Percentiles rank a stretch among this genome's conserved stretches.
Evolutionary conservation across 805 yeast species (phyloP).

Genomic region (Diddensiella santjacobensis): DNA sequence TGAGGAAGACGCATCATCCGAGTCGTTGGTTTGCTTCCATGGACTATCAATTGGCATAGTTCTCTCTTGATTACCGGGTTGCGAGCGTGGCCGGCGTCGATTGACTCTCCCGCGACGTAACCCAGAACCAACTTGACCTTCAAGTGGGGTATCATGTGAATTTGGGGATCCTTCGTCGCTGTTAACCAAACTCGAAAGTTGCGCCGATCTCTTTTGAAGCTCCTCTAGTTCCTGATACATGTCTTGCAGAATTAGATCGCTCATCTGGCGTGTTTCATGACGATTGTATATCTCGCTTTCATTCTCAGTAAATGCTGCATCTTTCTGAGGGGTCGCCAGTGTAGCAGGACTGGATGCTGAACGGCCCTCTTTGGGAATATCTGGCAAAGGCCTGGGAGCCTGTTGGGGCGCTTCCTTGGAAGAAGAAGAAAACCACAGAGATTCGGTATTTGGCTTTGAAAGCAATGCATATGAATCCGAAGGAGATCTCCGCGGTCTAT

Average conservation of each 20-base stretch:
- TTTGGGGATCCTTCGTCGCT: slow-evolving; percentile 5
- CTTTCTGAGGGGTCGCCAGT: neutral
- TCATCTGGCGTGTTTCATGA: slow-evolving; percentile 5
- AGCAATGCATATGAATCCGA: slow-evolving; percentile 11
- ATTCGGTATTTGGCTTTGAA: slow-evolving; percentile 9
- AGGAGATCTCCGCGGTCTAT: slow-evolving; percentile 4
- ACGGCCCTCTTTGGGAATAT: slow-evolving; percentile 5
- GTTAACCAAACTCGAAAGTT: slow-evolving; percentile 19
- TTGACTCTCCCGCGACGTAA: slow-evolving; percentile 15
- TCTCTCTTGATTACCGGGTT: slow-evolving; percentile 1
- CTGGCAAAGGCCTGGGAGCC: slow-evolving; percentile 4
- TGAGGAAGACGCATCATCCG: neutral
- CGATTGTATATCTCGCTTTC: neutral
- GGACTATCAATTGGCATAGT: slow-evolving; percentile 6
- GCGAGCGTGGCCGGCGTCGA: slow-evolving; percentile 16
- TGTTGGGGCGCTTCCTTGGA: neutral
- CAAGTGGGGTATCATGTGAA: neutral
- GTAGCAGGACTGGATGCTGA: slow-evolving; percentile 5
- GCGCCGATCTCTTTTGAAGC: slow-evolving; percentile 21
- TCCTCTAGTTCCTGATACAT: slow-evolving; percentile 26
- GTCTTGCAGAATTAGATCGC: slow-evolving; percentile 21
- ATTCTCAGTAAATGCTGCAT: neutral
- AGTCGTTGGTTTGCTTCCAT: slow-evolving; percentile 8
- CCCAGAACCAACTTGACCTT: neutral
- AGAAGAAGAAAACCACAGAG: slow-evolving; percentile 6